Conservation (phyloP, 495 filamentous ascomycete species). For the Terfezia boudieri region DNA sequence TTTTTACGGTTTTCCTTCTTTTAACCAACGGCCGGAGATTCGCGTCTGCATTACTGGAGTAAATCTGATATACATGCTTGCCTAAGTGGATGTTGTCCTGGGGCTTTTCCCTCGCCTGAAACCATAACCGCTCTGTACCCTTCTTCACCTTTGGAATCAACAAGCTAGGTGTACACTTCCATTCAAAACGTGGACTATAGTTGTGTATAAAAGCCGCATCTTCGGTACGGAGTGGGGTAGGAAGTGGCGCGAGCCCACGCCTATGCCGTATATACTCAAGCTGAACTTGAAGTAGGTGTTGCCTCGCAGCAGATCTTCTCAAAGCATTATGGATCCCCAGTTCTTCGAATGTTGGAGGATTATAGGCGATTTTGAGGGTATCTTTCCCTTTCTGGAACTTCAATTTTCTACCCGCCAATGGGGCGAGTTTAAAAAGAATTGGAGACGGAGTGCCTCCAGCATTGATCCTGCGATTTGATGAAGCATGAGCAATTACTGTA, state of each 20-base stretch:
- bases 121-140: background rate
- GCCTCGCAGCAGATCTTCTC: background rate
- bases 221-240: background rate
- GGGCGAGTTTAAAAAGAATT: background rate
- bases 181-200: too few relatives aligned
- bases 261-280: background rate
- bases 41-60: background rate
- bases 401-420: background rate
- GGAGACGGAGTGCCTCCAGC: background rate
- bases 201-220: background rate
- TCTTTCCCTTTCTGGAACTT: background rate
- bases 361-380: background rate
- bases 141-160: background rate
- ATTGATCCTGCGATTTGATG: background rate
- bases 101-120: background rate
- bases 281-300: background rate
- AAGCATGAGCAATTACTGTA: background rate
- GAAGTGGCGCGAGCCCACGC: background rate
- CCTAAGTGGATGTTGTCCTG: background rate
- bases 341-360: background rate
- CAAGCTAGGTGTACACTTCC: background rate
- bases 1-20: background rate
- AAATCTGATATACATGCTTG: background rate
- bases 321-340: background rate
- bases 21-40: background rate